Conservation (phyloP, 352 stramenopile genomes). For the Phytopythium mirpurense region DNA sequence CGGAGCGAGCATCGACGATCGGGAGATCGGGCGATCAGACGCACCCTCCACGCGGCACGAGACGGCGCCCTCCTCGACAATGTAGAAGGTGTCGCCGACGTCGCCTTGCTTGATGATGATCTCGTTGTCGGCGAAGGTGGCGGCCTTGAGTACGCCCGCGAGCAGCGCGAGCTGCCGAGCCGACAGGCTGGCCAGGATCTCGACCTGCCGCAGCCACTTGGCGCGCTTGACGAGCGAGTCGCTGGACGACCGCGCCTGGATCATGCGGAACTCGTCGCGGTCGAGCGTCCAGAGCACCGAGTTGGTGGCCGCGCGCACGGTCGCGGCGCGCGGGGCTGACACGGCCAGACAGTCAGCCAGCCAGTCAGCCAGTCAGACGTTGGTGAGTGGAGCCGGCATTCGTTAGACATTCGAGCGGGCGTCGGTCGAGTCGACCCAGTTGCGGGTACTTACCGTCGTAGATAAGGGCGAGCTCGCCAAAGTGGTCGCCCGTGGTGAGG, state of each 20-base stretch:
- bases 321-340: slow-evolving; percentile 84
- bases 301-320: slow-evolving; percentile 87
- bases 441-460: slow-evolving; percentile 59
- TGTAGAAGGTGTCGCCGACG: slow-evolving; percentile 77
- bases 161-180: slow-evolving; percentile 61
- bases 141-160: slow-evolving; percentile 52
- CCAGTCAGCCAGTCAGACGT: not conserved
- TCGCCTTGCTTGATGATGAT: slow-evolving; percentile 83
- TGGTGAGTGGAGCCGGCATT: too few species aligned
- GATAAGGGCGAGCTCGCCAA: slow-evolving; percentile 90
- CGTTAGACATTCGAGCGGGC: too few species aligned
- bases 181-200: slow-evolving; percentile 64
- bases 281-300: slow-evolving; percentile 88
- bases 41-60: slow-evolving; percentile 53
- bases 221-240: slow-evolving; percentile 70
- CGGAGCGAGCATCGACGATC: too few species aligned
- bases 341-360: slow-evolving; percentile 8
- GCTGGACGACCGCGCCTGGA: slow-evolving; percentile 69
- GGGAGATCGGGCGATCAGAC: too few species aligned
- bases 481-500: slow-evolving; percentile 60
- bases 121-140: slow-evolving; percentile 62
- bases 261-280: slow-evolving; percentile 82
- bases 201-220: slow-evolving; percentile 66
- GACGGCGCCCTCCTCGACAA: slow-evolving; percentile 66
- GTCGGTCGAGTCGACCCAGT: too few species aligned